Conservation (phyloP, 1,139 yeast genomes). For the Zygoascus sp. region DNA sequence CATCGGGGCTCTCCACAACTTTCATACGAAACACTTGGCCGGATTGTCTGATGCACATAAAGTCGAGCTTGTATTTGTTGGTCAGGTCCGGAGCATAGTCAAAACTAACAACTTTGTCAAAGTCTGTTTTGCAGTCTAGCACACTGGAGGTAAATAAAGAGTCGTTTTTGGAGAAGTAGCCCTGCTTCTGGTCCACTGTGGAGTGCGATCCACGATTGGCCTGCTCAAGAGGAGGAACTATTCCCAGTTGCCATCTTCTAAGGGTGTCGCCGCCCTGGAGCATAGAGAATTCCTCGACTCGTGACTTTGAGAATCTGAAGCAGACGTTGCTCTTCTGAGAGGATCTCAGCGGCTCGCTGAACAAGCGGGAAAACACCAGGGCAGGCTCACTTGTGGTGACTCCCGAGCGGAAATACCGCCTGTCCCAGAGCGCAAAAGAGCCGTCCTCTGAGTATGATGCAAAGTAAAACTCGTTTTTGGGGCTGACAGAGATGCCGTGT, state of each 20-base stretch:
- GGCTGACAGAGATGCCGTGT: constrained; percentile 64
- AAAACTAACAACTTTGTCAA: constrained; percentile 77
- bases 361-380: constrained; percentile 59
- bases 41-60: constrained; percentile 84
- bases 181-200: constrained; percentile 9
- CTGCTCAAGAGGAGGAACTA: constrained; percentile 39
- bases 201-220: not conserved
- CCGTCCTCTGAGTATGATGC: constrained; percentile 82
- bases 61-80: constrained; percentile 43
- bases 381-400: constrained; percentile 46
- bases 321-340: constrained; percentile 46
- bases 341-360: constrained; percentile 43
- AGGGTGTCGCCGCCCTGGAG: constrained; percentile 73
- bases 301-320: constrained; percentile 63
- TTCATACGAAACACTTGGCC: constrained; percentile 84
- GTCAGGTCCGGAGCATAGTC: constrained; percentile 66
- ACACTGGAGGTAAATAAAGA: constrained; percentile 73
- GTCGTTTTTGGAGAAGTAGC: constrained; percentile 20
- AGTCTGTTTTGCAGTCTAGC: constrained; percentile 68
- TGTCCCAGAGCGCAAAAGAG: constrained; percentile 80
- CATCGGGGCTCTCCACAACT: constrained; percentile 62
- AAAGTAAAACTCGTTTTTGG: constrained; percentile 58
- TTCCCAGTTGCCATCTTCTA: constrained; percentile 77
- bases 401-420: constrained; percentile 51
- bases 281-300: constrained; percentile 73